Evolutionary conservation across 2,329 filamentous ascomycete genomes (phyloP).

Genomic region (Capronia coronata): DNA sequence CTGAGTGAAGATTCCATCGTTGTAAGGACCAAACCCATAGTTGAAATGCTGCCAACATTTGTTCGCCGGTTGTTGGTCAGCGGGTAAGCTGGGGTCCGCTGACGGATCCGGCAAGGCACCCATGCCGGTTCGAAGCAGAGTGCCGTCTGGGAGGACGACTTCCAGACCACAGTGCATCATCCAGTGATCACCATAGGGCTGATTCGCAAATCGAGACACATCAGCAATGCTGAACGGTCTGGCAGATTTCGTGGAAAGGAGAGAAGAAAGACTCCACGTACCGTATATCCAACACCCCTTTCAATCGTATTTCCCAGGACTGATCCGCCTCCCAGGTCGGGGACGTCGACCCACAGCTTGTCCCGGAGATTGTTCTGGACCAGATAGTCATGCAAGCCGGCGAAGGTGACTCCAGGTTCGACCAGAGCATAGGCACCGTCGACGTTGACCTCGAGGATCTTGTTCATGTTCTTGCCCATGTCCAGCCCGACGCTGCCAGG

Average conservation of each 20-base stretch:
- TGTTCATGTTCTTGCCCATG: slow-evolving; percentile 36
- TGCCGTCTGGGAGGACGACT: slow-evolving; percentile 39
- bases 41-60: slow-evolving; percentile 39
- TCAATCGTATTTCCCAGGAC: slow-evolving; percentile 48
- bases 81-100: slow-evolving; percentile 4
- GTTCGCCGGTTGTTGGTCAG: slow-evolving; percentile 25
- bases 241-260: too few relatives aligned
- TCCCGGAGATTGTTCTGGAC: slow-evolving; percentile 36
- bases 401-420: slow-evolving; percentile 44
- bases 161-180: slow-evolving; percentile 43
- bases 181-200: slow-evolving; percentile 40
- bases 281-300: slow-evolving; percentile 35
- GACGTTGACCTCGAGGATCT: slow-evolving; percentile 33
- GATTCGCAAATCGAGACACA: too few relatives aligned
- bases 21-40: slow-evolving; percentile 39
- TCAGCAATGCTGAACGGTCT: too few relatives aligned
- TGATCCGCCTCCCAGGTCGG: slow-evolving; percentile 47
- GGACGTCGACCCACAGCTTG: slow-evolving; percentile 45
- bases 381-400: slow-evolving; percentile 41
- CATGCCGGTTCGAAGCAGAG: slow-evolving; percentile 40
- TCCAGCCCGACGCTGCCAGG: slow-evolving; percentile 43
- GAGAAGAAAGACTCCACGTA: background rate
- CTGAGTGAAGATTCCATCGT: slow-evolving; percentile 47
- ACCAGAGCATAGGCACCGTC: slow-evolving; percentile 32
- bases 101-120: slow-evolving; percentile 29